Base-by-base conservation (phyloP, 2,329 filamentous ascomycete species). In the Paecilomyces dactylethromorphus region DNA sequence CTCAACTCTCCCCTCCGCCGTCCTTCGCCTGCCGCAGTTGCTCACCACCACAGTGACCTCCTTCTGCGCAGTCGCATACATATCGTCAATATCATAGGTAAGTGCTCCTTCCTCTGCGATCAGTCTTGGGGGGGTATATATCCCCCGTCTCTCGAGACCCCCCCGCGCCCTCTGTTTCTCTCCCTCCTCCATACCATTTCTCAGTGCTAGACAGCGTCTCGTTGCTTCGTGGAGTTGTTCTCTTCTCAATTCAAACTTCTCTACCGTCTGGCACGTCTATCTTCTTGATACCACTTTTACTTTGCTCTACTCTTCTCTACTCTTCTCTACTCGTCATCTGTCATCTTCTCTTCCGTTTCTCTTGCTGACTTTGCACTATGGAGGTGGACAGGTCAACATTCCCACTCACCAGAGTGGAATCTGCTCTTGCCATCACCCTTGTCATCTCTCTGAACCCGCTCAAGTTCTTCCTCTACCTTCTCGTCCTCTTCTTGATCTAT, bases 401-500 rank as follows among this genome's bases (percentile, higher is more conserved):
- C 51, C n/a, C 49, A 50, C 8, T 56, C 39, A 7, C 10, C 29
- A 13, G 18, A 26, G 21, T 57, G 53, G 5, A 33, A 54, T 13
- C 50, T 55, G 24, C 51, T 56, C 15, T 58, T 45, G 22, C 31
- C 49, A n/a, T 56, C 29, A 33, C 63, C 22, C 29, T 56, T 31
- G 50, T 60, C 35, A 49, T 65, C 58, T 58, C 59, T 12, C 58
- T 59, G n/a, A 33, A 52, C 35, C 59, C 62, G 24, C 50, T 60
- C 33, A 59, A 57, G 45, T 31, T 60, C 21, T 50, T 61, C 53
- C 21, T 56, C 24, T 61, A 57, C 55, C 5, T 39, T 24, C 49
- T 52, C 56, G 56, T 60, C 59, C 62, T 61, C 53, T 55, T 58
- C 13, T 22, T 50, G 18, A 24, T 66, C 60, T 60, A 63, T 67